Evolutionary conservation across 306 rosid genomes (phyloP).

Genomic region (Abrus pulchellus): DNA sequence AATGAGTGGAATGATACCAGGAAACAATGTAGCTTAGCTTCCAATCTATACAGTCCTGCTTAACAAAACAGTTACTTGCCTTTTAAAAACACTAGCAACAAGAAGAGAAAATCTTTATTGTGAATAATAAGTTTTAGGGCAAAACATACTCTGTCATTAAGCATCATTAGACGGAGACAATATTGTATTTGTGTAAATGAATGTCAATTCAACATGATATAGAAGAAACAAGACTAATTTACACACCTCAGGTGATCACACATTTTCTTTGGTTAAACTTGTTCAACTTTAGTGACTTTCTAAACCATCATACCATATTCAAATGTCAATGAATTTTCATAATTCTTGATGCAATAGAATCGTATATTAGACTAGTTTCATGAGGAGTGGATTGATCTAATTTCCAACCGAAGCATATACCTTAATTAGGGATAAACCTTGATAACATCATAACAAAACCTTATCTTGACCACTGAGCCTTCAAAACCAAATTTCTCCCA

Average conservation of each 20-base stretch:
- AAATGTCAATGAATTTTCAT: slow-evolving; percentile 49
- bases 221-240: background rate
- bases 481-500: slow-evolving; percentile 60
- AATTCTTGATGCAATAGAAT: slow-evolving; percentile 57
- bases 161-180: background rate
- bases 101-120: background rate
- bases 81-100: background rate
- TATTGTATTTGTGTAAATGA: background rate
- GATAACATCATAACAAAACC: slow-evolving; percentile 71
- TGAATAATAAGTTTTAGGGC: background rate
- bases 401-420: slow-evolving; percentile 44
- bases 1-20: background rate
- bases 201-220: background rate
- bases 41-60: background rate
- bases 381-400: background rate
- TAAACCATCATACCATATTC: slow-evolving; percentile 25
- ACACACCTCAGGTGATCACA: slow-evolving; percentile 29
- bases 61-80: background rate
- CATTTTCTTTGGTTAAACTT: slow-evolving; percentile 34
- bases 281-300: slow-evolving; percentile 71
- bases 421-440: slow-evolving; percentile 51
- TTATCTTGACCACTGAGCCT: slow-evolving; percentile 66
- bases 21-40: background rate
- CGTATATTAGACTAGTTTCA: slow-evolving; percentile 52
- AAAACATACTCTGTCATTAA: background rate